Conservation (phyloP, 2,329 filamentous ascomycete species). For the Huntiella savannae region DNA sequence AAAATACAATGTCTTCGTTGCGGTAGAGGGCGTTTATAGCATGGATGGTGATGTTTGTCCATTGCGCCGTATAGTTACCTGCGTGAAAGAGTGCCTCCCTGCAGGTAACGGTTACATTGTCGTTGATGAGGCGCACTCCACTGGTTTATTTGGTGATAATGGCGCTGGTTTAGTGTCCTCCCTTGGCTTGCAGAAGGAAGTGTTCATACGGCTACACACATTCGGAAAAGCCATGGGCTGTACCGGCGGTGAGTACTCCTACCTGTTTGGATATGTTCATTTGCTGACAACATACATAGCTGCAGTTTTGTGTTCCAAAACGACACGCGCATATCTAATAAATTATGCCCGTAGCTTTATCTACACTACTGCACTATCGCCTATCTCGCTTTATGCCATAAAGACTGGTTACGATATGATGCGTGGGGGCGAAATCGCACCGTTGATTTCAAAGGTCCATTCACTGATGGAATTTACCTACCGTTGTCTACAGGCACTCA, state of each 20-base stretch:
- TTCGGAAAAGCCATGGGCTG: slow-evolving; percentile 51
- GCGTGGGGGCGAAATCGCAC: slow-evolving; percentile 26
- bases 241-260: slow-evolving; percentile 40
- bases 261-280: neutral
- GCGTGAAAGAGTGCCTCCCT: slow-evolving; percentile 37
- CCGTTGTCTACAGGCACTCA: slow-evolving; percentile 22
- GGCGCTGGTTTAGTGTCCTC: slow-evolving; percentile 40
- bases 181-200: slow-evolving; percentile 32
- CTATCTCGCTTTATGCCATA: slow-evolving; percentile 40
- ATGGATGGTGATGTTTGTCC: slow-evolving; percentile 67
- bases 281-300: slow-evolving; percentile 14
- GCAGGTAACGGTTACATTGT: slow-evolving; percentile 40
- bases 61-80: slow-evolving; percentile 37
- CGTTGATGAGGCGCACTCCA: slow-evolving; percentile 51
- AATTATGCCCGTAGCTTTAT: slow-evolving; percentile 62
- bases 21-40: slow-evolving; percentile 54
- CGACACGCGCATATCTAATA: slow-evolving; percentile 44
- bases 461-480: slow-evolving; percentile 27
- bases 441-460: slow-evolving; percentile 23
- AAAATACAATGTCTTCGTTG: slow-evolving; percentile 40
- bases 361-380: slow-evolving; percentile 52
- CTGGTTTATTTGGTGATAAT: slow-evolving; percentile 35
- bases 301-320: slow-evolving; percentile 41
- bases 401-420: slow-evolving; percentile 38
- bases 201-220: slow-evolving; percentile 42